Conservation (phyloP, 352 stramenopile genomes). For the Pythium rhizo-oryzae region DNA sequence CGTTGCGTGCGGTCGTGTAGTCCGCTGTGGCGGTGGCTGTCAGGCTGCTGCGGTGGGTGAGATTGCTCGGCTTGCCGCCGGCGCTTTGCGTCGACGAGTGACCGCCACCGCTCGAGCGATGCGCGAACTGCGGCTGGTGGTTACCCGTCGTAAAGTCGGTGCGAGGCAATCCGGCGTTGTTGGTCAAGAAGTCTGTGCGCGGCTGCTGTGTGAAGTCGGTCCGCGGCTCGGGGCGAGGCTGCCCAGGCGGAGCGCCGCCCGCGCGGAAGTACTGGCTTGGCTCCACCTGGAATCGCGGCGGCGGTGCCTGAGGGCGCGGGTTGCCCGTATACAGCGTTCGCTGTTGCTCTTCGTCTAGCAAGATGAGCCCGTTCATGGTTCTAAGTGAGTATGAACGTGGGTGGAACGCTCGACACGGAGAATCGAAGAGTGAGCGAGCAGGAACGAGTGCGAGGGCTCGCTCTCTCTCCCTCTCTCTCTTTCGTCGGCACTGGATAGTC, state of each 20-base stretch:
- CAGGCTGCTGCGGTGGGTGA: background rate
- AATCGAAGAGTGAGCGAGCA: background rate
- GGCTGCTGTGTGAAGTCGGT: conserved; percentile 2
- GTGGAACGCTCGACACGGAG: background rate
- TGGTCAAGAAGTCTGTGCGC: conserved; percentile 11
- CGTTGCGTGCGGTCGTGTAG: background rate
- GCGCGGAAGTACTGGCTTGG: background rate
- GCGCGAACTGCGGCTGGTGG: too few relatives aligned
- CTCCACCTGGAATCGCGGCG: conserved; percentile 1
- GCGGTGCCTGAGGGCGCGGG: background rate
- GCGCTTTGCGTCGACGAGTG: background rate
- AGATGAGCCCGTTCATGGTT: conserved; percentile 7
- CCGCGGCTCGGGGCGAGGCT: background rate
- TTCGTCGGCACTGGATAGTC: background rate
- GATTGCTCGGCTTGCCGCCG: conserved; percentile 2
- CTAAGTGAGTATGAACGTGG: background rate
- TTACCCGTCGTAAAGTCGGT: conserved; percentile 10
- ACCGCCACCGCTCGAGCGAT: background rate
- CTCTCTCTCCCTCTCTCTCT: background rate
- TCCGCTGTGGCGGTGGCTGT: background rate
- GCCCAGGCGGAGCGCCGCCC: background rate
- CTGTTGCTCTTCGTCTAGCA: conserved; percentile 17
- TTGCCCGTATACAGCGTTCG: conserved; percentile 4
- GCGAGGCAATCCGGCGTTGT: conserved; percentile 3
- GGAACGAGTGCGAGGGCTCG: background rate